Conservation (phyloP, 2,329 filamentous ascomycete genomes). For the Colletotrichum magnum region DNA sequence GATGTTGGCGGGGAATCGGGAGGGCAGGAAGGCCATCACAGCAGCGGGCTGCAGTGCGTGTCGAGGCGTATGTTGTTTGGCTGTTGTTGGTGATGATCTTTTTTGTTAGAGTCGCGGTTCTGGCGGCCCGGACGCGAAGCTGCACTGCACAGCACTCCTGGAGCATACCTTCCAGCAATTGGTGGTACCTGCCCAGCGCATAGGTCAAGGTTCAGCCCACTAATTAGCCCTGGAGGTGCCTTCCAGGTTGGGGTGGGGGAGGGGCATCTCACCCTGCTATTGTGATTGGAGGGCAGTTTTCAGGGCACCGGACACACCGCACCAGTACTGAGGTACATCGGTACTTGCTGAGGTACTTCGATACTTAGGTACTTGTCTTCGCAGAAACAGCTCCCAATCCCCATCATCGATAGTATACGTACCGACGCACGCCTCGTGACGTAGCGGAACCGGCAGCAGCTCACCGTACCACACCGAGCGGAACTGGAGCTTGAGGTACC, state of each 20-base stretch:
- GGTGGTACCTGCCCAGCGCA: neutral
- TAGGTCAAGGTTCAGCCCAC: slow-evolving; percentile 16
- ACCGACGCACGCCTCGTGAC: slow-evolving; percentile 35
- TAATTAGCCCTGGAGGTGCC: slow-evolving; percentile 9
- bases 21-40: slow-evolving; percentile 24
- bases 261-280: slow-evolving; percentile 29
- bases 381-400: no score
- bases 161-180: no score
- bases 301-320: no score
- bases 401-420: slow-evolving; percentile 18
- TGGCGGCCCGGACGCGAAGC: slow-evolving; percentile 24
- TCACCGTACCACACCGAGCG: slow-evolving; percentile 14
- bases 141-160: neutral
- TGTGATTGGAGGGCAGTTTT: slow-evolving; percentile 25
- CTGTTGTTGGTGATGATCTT: slow-evolving; percentile 19
- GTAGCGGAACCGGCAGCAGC: slow-evolving; percentile 31
- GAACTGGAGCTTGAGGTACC: slow-evolving; percentile 9
- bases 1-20: neutral
- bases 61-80: neutral
- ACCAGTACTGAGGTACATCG: no score
- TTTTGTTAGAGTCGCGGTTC: slow-evolving; percentile 31
- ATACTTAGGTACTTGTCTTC: no score
- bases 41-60: slow-evolving; percentile 10
- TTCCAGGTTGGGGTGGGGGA: slow-evolving; percentile 29
- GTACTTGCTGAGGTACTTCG: no score